phyloP scores from a whole-genome alignment of 1,139 yeast species.

The Suhomyces yuchorum region DNA sequence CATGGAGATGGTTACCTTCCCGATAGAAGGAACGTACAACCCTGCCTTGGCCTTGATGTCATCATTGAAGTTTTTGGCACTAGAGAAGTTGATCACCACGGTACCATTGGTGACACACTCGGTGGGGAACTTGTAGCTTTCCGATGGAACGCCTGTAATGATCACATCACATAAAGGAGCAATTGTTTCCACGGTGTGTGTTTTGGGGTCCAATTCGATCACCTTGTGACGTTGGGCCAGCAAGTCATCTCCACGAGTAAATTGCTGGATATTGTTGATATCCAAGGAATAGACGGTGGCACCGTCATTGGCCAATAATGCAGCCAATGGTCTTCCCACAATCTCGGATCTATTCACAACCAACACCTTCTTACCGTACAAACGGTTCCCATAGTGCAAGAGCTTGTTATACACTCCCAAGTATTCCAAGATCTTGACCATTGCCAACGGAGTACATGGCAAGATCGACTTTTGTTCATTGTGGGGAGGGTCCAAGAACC shows the following conservation, averaged over 20 bases:
- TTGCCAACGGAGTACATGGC: slow-evolving; percentile 95
- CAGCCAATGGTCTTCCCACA: slow-evolving; percentile 97
- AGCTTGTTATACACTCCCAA: slow-evolving; percentile 83
- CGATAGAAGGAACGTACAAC: slow-evolving; percentile 90
- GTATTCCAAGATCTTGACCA: slow-evolving; percentile 89
- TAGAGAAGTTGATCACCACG: slow-evolving; percentile 85
- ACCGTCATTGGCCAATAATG: slow-evolving; percentile 93
- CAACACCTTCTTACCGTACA: slow-evolving; percentile 89
- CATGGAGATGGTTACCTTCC: slow-evolving; percentile 96
- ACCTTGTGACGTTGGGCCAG: slow-evolving; percentile 83
- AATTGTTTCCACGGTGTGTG: slow-evolving; percentile 55
- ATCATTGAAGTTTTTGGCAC: slow-evolving; percentile 82
- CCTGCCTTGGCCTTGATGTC: slow-evolving; percentile 83
- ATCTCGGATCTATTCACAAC: slow-evolving; percentile 93
- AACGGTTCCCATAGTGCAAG: slow-evolving; percentile 83
- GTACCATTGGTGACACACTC: slow-evolving; percentile 83
- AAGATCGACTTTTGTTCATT: slow-evolving; percentile 78
- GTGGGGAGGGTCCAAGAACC: slow-evolving; percentile 72
- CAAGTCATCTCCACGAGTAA: slow-evolving; percentile 92
- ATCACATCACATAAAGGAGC: slow-evolving; percentile 84
- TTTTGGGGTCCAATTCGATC: slow-evolving; percentile 57
- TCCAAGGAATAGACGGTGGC: slow-evolving; percentile 95
- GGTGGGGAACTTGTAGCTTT: slow-evolving; percentile 80
- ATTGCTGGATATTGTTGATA: slow-evolving; percentile 81
- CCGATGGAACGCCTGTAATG: slow-evolving; percentile 92